A percentile compares a stretch with the other conserved stretches of the same genome.
Evolutionary conservation across 2,329 filamentous ascomycete species (phyloP).

Genomic region (Sclerotinia glacialis): DNA sequence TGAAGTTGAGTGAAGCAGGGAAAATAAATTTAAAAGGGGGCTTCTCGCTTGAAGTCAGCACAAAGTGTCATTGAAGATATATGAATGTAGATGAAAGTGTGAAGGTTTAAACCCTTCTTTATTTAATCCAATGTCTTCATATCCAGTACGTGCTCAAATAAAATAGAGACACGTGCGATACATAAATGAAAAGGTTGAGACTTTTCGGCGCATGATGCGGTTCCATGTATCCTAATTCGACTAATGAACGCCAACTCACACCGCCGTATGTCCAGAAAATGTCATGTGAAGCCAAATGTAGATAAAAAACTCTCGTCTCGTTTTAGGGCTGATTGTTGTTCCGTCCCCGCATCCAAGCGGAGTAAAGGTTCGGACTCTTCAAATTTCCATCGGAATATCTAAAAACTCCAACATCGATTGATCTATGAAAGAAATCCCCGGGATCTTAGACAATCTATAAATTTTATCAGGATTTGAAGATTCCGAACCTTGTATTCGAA

Average conservation of each 20-base stretch:
- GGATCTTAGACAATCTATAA: no score
- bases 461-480: no score
- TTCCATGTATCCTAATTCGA: constrained; percentile 6
- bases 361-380: no score
- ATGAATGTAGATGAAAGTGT: neutral
- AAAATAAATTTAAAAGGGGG: neutral
- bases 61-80: neutral
- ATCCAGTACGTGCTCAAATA: neutral
- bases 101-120: neutral
- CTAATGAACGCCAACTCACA: neutral
- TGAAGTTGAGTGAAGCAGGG: neutral
- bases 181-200: neutral
- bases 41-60: constrained; percentile 5
- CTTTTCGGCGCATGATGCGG: constrained; percentile 8
- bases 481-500: no score
- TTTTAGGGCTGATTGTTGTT: neutral
- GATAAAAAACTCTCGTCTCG: neutral
- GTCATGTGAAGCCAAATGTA: no score
- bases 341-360: neutral
- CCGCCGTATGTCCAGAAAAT: neutral
- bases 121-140: neutral
- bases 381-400: no score
- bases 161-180: neutral
- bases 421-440: no score
- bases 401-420: no score